Conservation (phyloP, 2,329 filamentous ascomycete genomes). For the Fusarium buharicum region DNA sequence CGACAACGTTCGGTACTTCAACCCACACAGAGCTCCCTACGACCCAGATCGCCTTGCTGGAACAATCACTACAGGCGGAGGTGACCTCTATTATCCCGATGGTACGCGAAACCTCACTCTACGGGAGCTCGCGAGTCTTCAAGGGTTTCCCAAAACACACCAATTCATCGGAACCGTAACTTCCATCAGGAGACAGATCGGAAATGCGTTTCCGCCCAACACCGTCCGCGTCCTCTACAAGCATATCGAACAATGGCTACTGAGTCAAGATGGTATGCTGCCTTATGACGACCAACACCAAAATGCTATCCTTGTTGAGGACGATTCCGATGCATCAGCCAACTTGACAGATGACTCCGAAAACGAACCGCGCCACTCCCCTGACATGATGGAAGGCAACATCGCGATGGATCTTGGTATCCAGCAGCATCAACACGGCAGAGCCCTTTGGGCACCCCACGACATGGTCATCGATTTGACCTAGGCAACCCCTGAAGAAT, state of each 20-base stretch:
- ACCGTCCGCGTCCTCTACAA: slow-evolving; percentile 62
- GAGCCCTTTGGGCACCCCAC: slow-evolving; percentile 8
- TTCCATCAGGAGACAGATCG: slow-evolving; percentile 71
- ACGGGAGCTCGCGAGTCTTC: slow-evolving; percentile 74
- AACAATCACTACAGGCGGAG: slow-evolving; percentile 73
- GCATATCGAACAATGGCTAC: slow-evolving; percentile 60
- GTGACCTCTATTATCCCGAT: slow-evolving; percentile 71
- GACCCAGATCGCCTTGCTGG: slow-evolving; percentile 60
- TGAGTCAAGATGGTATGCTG: slow-evolving; percentile 55
- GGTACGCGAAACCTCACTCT: slow-evolving; percentile 72
- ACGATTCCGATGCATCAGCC: slow-evolving; percentile 35
- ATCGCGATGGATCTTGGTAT: slow-evolving; percentile 9
- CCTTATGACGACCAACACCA: slow-evolving; percentile 24
- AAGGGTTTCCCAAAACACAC: slow-evolving; percentile 74
- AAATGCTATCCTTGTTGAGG: slow-evolving; percentile 43
- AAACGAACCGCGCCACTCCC: slow-evolving; percentile 19
- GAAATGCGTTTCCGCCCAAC: slow-evolving; percentile 79
- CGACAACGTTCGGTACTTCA: slow-evolving; percentile 39
- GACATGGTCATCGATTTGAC: slow-evolving; percentile 39
- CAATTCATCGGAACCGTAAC: slow-evolving; percentile 60
- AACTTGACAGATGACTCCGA: slow-evolving; percentile 9
- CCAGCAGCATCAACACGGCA: neutral
- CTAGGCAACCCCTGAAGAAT: slow-evolving; percentile 2
- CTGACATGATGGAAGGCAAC: slow-evolving; percentile 43
- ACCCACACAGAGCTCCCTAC: slow-evolving; percentile 53